phyloP scores from a whole-genome alignment of 306 rosid species.

The Inga leiocalycina region DNA sequence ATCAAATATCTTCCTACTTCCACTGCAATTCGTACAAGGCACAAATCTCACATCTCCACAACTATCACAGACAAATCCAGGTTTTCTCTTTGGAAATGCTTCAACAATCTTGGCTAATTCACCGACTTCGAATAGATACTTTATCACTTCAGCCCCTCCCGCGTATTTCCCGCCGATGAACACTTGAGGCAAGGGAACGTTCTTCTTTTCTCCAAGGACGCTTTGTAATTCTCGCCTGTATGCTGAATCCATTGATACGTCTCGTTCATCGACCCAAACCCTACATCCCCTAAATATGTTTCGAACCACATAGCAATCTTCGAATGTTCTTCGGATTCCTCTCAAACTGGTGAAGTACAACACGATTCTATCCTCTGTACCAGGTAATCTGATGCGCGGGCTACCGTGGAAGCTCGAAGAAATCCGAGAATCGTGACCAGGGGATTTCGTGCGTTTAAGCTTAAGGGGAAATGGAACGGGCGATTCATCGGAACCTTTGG shows the following conservation, averaged over 20 bases:
- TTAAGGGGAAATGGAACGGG: constrained; percentile 30
- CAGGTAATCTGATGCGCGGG: constrained; percentile 43
- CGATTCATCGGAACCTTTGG: constrained; percentile 30
- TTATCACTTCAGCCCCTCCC: constrained; percentile 84
- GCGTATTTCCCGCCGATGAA: constrained; percentile 70
- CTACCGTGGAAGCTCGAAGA: not conserved
- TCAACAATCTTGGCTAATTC: constrained; percentile 71
- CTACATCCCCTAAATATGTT: constrained; percentile 86
- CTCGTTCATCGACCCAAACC: constrained; percentile 94
- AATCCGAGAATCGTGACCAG: constrained; percentile 42
- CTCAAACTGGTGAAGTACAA: constrained; percentile 31
- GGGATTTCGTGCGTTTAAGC: constrained; percentile 51
- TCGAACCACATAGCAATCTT: constrained; percentile 85
- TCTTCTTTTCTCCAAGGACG: constrained; percentile 65
- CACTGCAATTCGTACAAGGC: constrained; percentile 10
- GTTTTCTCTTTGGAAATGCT: constrained; percentile 54
- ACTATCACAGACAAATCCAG: not conserved
- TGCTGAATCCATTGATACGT: constrained; percentile 74
- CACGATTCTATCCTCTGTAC: constrained; percentile 46
- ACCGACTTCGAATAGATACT: constrained; percentile 74
- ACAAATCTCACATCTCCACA: constrained; percentile 20
- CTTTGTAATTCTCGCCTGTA: constrained; percentile 72
- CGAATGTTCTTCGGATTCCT: constrained; percentile 83
- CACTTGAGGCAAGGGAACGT: constrained; percentile 74
- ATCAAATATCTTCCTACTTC: constrained; percentile 66